Conservation (phyloP, 768 basidiomycete genomes). For the Hypholoma fasciculare region DNA sequence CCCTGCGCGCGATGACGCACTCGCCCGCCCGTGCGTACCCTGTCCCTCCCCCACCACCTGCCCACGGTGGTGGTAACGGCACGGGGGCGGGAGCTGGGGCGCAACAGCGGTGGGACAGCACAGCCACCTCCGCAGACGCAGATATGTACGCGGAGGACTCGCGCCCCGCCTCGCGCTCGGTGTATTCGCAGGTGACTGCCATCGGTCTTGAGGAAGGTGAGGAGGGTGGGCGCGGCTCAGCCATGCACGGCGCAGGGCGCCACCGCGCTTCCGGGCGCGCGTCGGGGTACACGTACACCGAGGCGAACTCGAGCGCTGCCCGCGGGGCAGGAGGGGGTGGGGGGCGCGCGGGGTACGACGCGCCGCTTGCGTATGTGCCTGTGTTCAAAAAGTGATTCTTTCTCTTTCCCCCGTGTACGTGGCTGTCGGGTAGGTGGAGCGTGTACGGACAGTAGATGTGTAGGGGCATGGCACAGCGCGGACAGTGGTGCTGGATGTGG, state of each 20-base stretch:
- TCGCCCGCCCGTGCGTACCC: conserved; percentile 5
- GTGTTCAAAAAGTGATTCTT: not conserved
- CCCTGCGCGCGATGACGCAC: conserved; percentile 1
- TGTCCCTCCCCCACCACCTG: not conserved
- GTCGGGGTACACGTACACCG: not conserved
- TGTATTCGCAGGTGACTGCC: not conserved
- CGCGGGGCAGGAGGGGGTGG: not conserved
- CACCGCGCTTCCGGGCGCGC: not conserved
- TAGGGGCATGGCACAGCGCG: not conserved
- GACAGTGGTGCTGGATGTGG: no score
- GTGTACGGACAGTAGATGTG: no score
- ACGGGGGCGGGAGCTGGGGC: not conserved
- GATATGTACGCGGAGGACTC: no score
- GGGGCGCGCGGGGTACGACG: not conserved
- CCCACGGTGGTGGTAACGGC: not conserved
- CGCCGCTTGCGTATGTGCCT: conserved; percentile 6
- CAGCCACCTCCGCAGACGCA: not conserved
- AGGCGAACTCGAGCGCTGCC: no score
- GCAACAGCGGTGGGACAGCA: not conserved
- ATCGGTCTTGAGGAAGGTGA: not conserved
- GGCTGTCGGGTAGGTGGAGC: not conserved
- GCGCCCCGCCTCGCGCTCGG: not conserved
- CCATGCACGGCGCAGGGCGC: not conserved
- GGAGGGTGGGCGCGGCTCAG: not conserved
- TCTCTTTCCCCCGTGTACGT: not conserved